These are phyloP conservation scores for Pichia paraexigua DNA, from an alignment of 805 yeast genomes.

Conservation along the genomic window DNA sequence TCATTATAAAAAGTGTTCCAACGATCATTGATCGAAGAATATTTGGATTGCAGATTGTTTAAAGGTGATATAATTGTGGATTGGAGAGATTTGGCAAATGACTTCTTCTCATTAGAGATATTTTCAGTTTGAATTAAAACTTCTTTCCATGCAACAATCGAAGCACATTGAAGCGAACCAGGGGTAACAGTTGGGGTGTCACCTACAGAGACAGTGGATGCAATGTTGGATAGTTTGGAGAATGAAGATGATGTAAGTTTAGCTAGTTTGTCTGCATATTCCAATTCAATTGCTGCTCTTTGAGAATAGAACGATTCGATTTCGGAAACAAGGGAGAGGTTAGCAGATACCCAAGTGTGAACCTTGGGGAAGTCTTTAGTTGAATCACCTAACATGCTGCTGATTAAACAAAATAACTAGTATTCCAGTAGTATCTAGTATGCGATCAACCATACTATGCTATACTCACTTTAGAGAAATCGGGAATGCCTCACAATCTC, in stretches of 20 bases:
- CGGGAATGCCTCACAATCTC: too few species aligned
- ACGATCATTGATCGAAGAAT: conserved; percentile 45
- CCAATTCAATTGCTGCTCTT: conserved; percentile 74
- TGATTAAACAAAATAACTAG: too few species aligned
- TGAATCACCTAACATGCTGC: conserved; percentile 42
- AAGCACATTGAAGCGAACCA: conserved; percentile 85
- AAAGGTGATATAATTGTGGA: conserved; percentile 56
- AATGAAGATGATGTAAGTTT: conserved; percentile 61
- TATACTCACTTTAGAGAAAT: too few species aligned
- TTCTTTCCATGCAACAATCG: conserved; percentile 85
- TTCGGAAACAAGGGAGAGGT: conserved; percentile 69
- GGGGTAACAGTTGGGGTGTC: conserved; percentile 88
- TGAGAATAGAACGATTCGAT: conserved; percentile 78
- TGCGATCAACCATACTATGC: too few species aligned
- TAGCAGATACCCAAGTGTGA: conserved; percentile 68
- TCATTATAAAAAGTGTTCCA: conserved; percentile 56
- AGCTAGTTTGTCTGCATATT: conserved; percentile 63
- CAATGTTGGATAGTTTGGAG: conserved; percentile 62
- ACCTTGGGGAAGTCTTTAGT: conserved; percentile 53
- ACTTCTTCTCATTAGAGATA: conserved; percentile 57
- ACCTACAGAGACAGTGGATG: conserved; percentile 76
- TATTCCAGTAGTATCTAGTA: too few species aligned
- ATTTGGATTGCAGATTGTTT: conserved; percentile 41
- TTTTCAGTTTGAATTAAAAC: conserved; percentile 76
- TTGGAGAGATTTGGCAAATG: conserved; percentile 53